Conservation (phyloP, 139 green algal species). For the Tetraselmis striata region DNA sequence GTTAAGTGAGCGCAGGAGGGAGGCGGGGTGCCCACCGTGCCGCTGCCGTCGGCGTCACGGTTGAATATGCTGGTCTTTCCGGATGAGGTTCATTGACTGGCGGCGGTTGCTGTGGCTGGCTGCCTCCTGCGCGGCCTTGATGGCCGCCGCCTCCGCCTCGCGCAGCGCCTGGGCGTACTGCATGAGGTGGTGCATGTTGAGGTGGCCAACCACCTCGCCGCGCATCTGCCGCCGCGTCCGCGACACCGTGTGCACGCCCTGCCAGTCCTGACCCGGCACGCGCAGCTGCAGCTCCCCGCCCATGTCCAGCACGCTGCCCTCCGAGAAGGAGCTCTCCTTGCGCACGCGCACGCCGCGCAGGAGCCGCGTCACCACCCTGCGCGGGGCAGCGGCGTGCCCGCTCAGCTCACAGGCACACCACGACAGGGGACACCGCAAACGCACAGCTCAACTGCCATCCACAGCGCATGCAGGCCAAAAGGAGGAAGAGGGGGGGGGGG, state of each 20-base stretch:
- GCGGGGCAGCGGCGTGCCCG: too few species aligned
- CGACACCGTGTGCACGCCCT: not conserved
- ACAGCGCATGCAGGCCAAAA: too few species aligned
- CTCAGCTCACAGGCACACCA: too few species aligned
- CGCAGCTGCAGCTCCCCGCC: not conserved
- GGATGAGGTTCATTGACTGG: not conserved
- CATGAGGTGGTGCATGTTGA: not conserved
- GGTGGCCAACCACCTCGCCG: not conserved
- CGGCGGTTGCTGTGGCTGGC: not conserved
- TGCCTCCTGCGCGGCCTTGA: not conserved
- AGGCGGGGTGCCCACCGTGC: not conserved
- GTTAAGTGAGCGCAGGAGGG: too few species aligned
- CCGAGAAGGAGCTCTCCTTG: not conserved
- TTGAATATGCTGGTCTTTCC: not conserved
- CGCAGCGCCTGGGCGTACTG: not conserved
- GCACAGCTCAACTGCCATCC: too few species aligned
- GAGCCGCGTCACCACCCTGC: not conserved
- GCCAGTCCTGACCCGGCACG: not conserved
- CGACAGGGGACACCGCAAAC: too few species aligned
- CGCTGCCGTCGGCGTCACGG: too few species aligned
- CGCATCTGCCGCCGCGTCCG: not conserved
- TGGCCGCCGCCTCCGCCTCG: not conserved
- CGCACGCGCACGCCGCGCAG: not conserved
- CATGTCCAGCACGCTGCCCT: not conserved
- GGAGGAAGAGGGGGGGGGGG: too few species aligned